phyloP scores from a whole-genome alignment of 257 asterid genomes.

The Solanum verrucosum region DNA sequence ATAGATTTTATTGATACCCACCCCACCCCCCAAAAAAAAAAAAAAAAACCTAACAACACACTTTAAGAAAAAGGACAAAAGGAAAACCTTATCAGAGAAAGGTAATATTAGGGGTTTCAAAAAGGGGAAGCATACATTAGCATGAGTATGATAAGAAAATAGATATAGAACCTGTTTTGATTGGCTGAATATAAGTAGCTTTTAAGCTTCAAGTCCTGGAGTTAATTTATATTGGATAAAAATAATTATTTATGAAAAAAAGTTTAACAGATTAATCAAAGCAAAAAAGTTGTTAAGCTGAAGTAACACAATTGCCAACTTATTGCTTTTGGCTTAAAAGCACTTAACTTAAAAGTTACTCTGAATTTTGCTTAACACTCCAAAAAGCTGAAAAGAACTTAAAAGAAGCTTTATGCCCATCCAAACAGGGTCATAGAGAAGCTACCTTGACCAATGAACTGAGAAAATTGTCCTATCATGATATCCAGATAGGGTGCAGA shows the following conservation, averaged over 20 bases:
- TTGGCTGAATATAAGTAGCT: background rate
- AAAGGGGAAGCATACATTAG: background rate
- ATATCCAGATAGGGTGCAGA: slow-evolving; percentile 80
- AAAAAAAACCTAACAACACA: background rate
- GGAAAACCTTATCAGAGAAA: background rate
- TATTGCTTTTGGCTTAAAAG: background rate
- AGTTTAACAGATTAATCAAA: background rate
- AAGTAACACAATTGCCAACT: background rate
- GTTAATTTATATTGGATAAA: background rate
- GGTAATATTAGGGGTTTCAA: background rate
- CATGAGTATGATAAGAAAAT: background rate
- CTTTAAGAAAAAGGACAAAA: background rate
- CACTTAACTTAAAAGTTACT: background rate
- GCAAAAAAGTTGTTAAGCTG: background rate
- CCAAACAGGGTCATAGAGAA: background rate
- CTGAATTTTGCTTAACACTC: background rate
- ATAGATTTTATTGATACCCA: background rate
- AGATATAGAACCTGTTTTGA: background rate
- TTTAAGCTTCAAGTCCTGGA: background rate
- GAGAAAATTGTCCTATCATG: slow-evolving; percentile 90
- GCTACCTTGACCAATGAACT: slow-evolving; percentile 88
- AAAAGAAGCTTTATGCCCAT: background rate
- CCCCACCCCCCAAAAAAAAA: too few relatives aligned
- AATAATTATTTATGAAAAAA: background rate
- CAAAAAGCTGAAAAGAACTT: background rate